A percentile compares a stretch with the other conserved stretches of the same genome.
Evolutionary conservation across 2,329 filamentous ascomycete genomes (phyloP).

Genomic region (Pochonia chlamydosporia): DNA sequence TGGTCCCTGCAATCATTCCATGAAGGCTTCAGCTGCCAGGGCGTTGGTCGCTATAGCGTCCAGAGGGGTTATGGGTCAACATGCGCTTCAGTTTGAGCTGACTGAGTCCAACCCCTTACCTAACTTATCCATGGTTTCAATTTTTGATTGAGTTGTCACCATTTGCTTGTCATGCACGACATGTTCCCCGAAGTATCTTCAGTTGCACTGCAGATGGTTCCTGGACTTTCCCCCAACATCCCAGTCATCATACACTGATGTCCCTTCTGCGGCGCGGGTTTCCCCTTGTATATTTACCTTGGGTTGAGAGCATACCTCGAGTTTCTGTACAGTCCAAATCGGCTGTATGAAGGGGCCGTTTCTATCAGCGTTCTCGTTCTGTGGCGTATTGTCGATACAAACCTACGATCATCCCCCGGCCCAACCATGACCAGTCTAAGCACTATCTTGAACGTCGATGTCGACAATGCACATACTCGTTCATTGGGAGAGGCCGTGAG

Average conservation of each 20-base stretch:
- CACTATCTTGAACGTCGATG: constrained; percentile 52
- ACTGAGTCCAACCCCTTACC: constrained; percentile 1
- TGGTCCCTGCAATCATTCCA: neutral
- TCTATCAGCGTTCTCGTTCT: constrained; percentile 3
- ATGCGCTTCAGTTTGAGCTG: constrained; percentile 1
- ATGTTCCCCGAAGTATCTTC: constrained; percentile 8
- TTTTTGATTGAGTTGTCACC: constrained; percentile 7
- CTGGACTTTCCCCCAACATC: constrained; percentile 13
- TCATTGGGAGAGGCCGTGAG: constrained; percentile 40
- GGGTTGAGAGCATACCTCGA: constrained; percentile 12
- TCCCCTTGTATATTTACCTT: too few relatives aligned
- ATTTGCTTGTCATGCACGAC: constrained; percentile 7
- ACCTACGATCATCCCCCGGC: constrained; percentile 32
- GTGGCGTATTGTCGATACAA: neutral
- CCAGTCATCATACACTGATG: constrained; percentile 11
- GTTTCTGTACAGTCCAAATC: constrained; percentile 14
- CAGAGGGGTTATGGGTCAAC: constrained; percentile 5
- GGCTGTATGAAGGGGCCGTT: constrained; percentile 33
- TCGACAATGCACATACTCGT: constrained; percentile 41
- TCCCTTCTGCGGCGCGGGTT: too few relatives aligned
- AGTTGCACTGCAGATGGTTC: constrained; percentile 18
- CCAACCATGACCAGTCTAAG: constrained; percentile 48
- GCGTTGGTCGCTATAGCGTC: constrained; percentile 9
- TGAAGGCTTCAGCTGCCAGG: constrained; percentile 8
- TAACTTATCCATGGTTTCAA: constrained; percentile 2